Conservation (phyloP, 2,329 filamentous ascomycete genomes). For the Trichoderma koningiopsis region DNA sequence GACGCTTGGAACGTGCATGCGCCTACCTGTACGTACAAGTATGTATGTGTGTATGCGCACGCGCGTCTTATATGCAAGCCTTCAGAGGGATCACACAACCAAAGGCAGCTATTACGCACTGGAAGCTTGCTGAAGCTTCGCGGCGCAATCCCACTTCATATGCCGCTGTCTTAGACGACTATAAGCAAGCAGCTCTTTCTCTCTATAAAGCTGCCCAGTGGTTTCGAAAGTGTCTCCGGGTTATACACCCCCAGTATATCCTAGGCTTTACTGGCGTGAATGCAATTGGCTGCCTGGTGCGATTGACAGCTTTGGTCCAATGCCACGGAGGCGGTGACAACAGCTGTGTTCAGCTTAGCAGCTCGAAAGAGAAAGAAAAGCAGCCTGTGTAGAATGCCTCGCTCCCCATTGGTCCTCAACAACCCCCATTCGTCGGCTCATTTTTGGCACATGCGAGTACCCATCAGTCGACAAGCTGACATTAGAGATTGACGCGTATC, state of each 20-base stretch:
- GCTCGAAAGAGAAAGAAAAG: background rate
- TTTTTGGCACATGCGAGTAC: background rate
- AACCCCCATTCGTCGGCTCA: background rate
- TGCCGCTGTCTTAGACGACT: background rate
- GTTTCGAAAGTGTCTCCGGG: background rate
- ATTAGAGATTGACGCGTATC: constrained; percentile 12
- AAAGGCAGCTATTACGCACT: background rate
- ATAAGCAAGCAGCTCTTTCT: background rate
- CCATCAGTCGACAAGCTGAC: constrained; percentile 12
- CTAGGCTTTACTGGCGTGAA: background rate
- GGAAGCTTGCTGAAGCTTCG: constrained; percentile 5
- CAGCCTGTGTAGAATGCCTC: background rate
- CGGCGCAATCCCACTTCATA: background rate
- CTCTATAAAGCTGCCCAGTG: background rate
- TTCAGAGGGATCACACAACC: constrained; percentile 17
- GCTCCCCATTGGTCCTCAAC: background rate
- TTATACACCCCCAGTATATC: background rate
- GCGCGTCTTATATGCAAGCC: constrained; percentile 19
- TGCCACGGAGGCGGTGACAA: constrained; percentile 16
- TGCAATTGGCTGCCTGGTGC: background rate
- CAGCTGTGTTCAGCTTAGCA: background rate
- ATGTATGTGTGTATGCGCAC: constrained; percentile 2
- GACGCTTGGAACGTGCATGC: constrained; percentile 7
- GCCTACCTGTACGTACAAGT: background rate
- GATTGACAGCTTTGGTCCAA: constrained; percentile 10